phyloP scores from a whole-genome alignment of 371 early-diverging fungal genomes.

The Actinomucor elegans region DNA sequence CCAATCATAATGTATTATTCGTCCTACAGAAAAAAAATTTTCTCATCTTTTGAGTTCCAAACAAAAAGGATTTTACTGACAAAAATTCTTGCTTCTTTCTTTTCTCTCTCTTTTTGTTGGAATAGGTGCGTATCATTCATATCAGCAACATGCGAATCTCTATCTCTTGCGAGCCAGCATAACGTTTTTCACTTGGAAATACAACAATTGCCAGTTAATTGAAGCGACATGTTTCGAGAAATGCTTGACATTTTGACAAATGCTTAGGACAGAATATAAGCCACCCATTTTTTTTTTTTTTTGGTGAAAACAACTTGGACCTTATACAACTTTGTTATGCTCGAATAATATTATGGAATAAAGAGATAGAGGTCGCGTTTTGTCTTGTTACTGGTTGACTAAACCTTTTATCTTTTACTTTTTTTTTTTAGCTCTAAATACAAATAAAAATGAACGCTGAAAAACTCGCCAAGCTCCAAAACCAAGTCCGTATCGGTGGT shows the following conservation, averaged over 20 bases:
- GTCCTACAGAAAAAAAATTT: conserved; percentile 5
- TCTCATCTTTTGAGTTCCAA: conserved; percentile 5
- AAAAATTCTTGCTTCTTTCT: conserved; percentile 15
- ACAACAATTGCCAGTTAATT: too few relatives aligned
- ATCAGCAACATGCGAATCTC: too few relatives aligned
- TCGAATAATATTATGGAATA: neutral
- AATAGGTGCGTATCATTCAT: conserved; percentile 31
- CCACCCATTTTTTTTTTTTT: conserved; percentile 25
- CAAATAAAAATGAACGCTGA: conserved; percentile 83
- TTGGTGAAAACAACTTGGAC: too few relatives aligned
- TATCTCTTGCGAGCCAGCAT: too few relatives aligned
- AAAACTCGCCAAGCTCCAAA: conserved; percentile 93
- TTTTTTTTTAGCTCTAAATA: conserved; percentile 5
- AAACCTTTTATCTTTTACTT: neutral
- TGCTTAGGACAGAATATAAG: too few relatives aligned
- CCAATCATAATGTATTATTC: conserved; percentile 12
- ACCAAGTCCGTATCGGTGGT: conserved; percentile 92
- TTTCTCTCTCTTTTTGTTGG: conserved; percentile 17
- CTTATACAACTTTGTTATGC: too few relatives aligned
- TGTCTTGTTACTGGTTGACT: neutral
- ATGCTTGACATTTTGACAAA: too few relatives aligned
- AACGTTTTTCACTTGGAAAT: too few relatives aligned
- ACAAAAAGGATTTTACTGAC: neutral
- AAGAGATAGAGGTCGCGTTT: neutral
- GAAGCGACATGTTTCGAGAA: too few relatives aligned